Evolutionary conservation across 192 early-diverging fungal species (phyloP), one percentile per base, ranked within the genome.

Genomic region (Coemansia sp.): DNA sequence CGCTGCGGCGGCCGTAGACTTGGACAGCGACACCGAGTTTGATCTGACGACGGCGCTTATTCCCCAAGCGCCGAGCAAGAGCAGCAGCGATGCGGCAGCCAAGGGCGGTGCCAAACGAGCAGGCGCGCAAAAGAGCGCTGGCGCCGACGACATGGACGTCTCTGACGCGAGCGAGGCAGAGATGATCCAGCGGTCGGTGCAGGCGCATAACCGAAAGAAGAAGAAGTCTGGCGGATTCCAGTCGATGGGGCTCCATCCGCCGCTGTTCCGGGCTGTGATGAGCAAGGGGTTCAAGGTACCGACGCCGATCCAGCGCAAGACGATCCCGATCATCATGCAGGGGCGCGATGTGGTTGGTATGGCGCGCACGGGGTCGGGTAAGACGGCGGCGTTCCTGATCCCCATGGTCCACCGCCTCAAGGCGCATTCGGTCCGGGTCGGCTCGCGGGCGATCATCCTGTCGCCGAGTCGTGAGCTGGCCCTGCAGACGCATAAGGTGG

Each of bases 201-300:
- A 58, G 34, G 67, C 78, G 12, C 85, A 85, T 3, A 96, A 95
- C 67, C 78, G 88, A 45, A 95, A 93, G 58, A 85, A 88, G 60
- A 91, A 90, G 49, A 98, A 98, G 54, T 94, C 91, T 0, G 95
- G 95, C 23, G 95, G 95, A 19, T 98, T 98, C 68, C 93, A 96
- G 65, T 91, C 91, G 5, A 95, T 98, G 93, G 95, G 92, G 17
- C 75, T 98, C 32, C 86, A 86, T 23, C 82, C 84, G 40, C 77
- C 80, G 22, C 68, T 94, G 13, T 92, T 85, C 75, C 86, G 87
- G 34, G 90, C 91, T 11, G 80, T 98, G 54, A 52, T 85, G n/a
- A 80, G 90, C 50, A 91, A 91, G 54, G 95, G 95, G 5, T 98
- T 91, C 75, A 94, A 95, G 52, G 82, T 96, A 3, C 96, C 96